phyloP scores from a whole-genome alignment of 108 stramenopile species.

The Conticribra guillardii region DNA sequence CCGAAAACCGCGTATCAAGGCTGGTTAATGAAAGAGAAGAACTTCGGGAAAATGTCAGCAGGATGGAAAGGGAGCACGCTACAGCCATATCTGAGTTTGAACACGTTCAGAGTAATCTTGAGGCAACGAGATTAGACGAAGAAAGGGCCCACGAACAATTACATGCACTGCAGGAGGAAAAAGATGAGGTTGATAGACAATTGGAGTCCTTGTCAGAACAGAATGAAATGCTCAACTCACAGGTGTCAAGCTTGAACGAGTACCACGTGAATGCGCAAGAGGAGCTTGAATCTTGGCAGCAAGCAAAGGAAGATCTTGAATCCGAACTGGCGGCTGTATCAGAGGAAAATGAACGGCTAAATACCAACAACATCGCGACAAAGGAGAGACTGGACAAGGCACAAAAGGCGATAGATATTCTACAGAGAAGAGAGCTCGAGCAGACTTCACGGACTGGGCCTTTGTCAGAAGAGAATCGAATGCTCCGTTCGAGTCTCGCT shows the following conservation, averaged over 20 bases:
- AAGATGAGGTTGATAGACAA: not conserved
- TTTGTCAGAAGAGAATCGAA: conserved; percentile 26
- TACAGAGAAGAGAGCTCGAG: conserved; percentile 10
- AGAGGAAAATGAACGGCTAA: conserved; percentile 11
- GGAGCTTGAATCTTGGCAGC: conserved; percentile 21
- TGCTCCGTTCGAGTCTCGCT: conserved; percentile 21
- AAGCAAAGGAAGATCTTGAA: conserved; percentile 20
- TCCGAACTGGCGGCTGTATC: conserved; percentile 7
- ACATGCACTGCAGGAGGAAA: not conserved
- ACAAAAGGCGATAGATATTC: conserved; percentile 2
- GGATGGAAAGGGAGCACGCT: conserved; percentile 6
- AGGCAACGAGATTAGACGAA: conserved; percentile 2
- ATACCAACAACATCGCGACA: conserved; percentile 11
- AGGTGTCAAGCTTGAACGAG: conserved; percentile 25
- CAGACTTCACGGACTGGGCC: not conserved
- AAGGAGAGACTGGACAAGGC: conserved; percentile 27
- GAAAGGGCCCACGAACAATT: conserved; percentile 6
- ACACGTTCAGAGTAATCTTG: not conserved
- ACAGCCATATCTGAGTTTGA: not conserved
- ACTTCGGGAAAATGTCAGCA: conserved; percentile 7
- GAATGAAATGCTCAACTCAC: conserved; percentile 25
- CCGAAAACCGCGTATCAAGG: conserved; percentile 10
- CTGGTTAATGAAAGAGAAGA: conserved; percentile 16
- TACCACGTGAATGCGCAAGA: conserved; percentile 24
- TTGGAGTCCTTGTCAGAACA: conserved; percentile 4